A percentile compares a stretch with the other conserved stretches of the same genome.
These are phyloP conservation scores for Blepharisma japonicum DNA, from an alignment of 73 alveolate genomes.

Conservation along the genomic window DNA sequence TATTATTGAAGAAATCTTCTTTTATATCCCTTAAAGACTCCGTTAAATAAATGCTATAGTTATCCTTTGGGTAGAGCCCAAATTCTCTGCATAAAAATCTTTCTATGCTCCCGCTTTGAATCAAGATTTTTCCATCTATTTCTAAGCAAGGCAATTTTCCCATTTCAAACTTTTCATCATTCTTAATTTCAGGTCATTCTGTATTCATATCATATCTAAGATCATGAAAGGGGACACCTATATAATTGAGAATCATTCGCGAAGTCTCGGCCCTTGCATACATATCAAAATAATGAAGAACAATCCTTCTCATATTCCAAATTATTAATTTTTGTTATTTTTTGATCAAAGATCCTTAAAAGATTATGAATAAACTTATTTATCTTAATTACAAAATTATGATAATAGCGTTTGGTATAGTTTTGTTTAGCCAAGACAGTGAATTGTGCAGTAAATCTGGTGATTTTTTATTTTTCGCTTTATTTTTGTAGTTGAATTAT, in stretches of 20 bases:
- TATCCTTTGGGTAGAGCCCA: slow-evolving; percentile 62
- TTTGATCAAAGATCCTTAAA: no score
- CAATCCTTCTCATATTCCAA: neutral
- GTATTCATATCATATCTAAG: neutral
- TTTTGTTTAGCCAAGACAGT: no score
- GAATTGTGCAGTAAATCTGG: no score
- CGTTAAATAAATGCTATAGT: slow-evolving; percentile 54
- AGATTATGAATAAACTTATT: no score
- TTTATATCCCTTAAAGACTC: slow-evolving; percentile 49
- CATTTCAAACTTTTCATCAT: slow-evolving; percentile 37
- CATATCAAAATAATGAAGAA: slow-evolving; percentile 53
- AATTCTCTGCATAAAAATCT: slow-evolving; percentile 55
- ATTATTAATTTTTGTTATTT: no score
- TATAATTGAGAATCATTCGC: slow-evolving; percentile 48
- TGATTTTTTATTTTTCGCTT: no score
- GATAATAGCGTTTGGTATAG: no score
- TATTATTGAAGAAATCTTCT: slow-evolving; percentile 1
- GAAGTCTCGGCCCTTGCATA: slow-evolving; percentile 67
- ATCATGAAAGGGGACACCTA: slow-evolving; percentile 52
- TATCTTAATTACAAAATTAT: no score
- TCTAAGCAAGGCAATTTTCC: slow-evolving; percentile 68
- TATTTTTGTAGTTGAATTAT: no score
- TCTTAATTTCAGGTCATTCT: neutral
- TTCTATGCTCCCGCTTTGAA: slow-evolving; percentile 50
- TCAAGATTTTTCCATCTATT: slow-evolving; percentile 51